Percentiles rank a stretch among this genome's conserved stretches.
Evolutionary conservation across 192 early-diverging fungal species (phyloP).

Genomic region (Endogone sp.): DNA sequence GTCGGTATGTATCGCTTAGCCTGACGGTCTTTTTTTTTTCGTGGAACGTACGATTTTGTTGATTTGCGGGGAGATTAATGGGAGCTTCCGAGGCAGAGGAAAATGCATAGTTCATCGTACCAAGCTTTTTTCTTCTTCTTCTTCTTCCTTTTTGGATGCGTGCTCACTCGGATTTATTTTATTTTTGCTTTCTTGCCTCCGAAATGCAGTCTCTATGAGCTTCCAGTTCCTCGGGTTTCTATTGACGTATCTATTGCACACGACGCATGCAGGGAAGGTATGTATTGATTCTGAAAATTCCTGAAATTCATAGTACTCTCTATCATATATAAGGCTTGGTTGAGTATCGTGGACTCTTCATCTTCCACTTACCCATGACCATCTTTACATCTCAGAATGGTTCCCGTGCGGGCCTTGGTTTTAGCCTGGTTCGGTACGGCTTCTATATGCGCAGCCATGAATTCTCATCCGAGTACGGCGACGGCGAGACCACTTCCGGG

Average conservation of each 20-base stretch:
- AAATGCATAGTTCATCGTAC: background rate
- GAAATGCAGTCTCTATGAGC: slow-evolving; percentile 58
- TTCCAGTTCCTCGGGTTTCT: slow-evolving; percentile 88
- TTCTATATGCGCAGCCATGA: slow-evolving; percentile 58
- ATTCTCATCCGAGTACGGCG: slow-evolving; percentile 15
- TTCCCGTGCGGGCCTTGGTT: slow-evolving; percentile 73
- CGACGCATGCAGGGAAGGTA: slow-evolving; percentile 80
- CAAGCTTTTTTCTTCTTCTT: slow-evolving; percentile 3
- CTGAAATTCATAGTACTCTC: too few species aligned
- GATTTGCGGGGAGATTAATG: slow-evolving; percentile 4
- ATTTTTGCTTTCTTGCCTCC: too few species aligned
- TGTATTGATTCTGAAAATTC: background rate
- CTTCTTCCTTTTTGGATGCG: background rate
- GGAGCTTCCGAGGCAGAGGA: background rate
- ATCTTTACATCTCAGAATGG: slow-evolving; percentile 47
- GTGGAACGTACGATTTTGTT: background rate
- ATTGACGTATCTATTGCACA: slow-evolving; percentile 86
- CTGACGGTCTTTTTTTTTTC: background rate
- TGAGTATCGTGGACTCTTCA: background rate
- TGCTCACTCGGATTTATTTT: background rate
- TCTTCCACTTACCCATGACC: too few species aligned
- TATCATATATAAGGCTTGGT: slow-evolving; percentile 2
- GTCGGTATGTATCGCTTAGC: slow-evolving; percentile 45
- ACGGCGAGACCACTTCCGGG: too few species aligned
- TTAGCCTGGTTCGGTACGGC: slow-evolving; percentile 78